Evolutionary conservation across 495 filamentous ascomycete genomes (phyloP), one percentile per base, ranked within the genome.

Genomic region (Aspergillus diversus): DNA sequence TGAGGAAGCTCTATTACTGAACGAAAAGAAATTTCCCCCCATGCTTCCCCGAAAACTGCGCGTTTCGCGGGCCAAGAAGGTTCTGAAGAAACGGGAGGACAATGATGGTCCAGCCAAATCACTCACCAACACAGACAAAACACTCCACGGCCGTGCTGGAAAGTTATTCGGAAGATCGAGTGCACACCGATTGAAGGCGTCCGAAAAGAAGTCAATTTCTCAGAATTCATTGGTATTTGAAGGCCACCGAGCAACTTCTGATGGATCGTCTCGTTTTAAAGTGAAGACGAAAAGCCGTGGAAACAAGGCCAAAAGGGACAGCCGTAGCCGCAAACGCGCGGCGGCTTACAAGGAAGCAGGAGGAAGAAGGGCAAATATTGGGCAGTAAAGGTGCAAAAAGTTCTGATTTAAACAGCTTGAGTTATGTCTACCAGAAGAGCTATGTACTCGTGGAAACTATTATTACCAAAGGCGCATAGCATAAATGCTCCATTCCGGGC

Each of bases 1-100:
- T 32, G 96, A 99, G 71, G 86, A 89, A 35, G 94, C 96, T 3
- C 81, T 99, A 8, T 81, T 95, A 34, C 83, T 92, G 63, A 84
- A 96, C 64, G 93, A 86, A 35, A 96, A 97, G 83, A 94, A 91
- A 63, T 97, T 93, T 74, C 92, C 92, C 8, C 93, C 94, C 0
- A 87, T 97, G 82, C 84, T 97, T 12, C 95, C 96, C 35, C 87
- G 96, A 7, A 88, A 89, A 61, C 81, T 99, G 11, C 89, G 96
- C 37, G 94, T 99, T 55, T 86, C 83, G 5, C 88, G 94, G 12
- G 95, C 94, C 57, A 93, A 91, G 68, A 87, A 88, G 52, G 77
- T 88, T 43, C 85, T 87, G 65, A 90, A 92, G 71, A 95, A 89
- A 27, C 77, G 81, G 33, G 78, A 81, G 27, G 75, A 81, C 49